Conservation (phyloP, 345 rosid genomes). For the Microcos paniculata region DNA sequence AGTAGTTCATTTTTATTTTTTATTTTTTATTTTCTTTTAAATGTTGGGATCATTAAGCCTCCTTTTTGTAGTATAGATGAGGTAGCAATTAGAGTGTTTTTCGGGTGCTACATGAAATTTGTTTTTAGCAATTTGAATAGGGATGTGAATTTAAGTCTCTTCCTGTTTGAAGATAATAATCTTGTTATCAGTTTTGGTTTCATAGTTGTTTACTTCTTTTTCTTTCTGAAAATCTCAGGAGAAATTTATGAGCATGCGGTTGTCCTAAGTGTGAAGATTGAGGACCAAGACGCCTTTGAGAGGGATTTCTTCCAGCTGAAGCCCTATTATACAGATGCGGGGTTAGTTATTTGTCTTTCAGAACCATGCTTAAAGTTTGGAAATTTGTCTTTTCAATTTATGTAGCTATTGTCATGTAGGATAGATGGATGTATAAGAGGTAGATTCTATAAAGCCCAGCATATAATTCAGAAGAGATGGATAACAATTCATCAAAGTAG, state of each 20-base stretch:
- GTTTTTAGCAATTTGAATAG: neutral
- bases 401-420: neutral
- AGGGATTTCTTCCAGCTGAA: constrained; percentile 94
- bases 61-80: neutral
- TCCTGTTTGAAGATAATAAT: neutral
- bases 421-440: neutral
- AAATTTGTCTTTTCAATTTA: neutral
- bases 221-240: constrained; percentile 42
- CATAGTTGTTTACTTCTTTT: neutral
- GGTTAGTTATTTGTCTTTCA: constrained; percentile 39
- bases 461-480: neutral
- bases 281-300: constrained; percentile 97
- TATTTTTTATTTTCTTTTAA: neutral
- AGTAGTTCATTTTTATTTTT: neutral
- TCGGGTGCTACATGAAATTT: neutral
- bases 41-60: neutral
- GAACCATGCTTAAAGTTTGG: neutral
- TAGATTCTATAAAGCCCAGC: neutral
- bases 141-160: neutral
- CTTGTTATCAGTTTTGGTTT: neutral
- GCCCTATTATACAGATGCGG: constrained; percentile 87
- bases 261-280: constrained; percentile 79
- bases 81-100: neutral
- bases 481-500: neutral
- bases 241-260: constrained; percentile 92